These are phyloP conservation scores for Rhodomyrtus psidioides DNA, from an alignment of 441 rosid species.

Conservation along the genomic window DNA sequence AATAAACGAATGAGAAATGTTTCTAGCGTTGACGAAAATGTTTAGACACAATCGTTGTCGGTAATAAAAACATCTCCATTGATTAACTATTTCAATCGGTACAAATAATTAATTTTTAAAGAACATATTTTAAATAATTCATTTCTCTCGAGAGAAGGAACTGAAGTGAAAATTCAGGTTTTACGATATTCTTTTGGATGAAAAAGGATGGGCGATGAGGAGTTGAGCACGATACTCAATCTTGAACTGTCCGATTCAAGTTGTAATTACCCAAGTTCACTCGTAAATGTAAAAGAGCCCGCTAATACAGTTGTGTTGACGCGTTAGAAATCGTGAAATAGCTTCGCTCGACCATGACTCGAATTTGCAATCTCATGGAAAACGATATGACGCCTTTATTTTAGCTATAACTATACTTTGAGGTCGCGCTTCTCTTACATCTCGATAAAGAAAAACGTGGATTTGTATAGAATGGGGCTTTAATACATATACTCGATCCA, in stretches of 20 bases:
- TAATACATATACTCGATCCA: accelerated
- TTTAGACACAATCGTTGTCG: too few relatives aligned
- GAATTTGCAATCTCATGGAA: not conserved
- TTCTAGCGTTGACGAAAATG: too few relatives aligned
- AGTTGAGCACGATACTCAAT: not conserved
- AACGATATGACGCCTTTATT: not conserved
- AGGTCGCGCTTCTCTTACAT: not conserved
- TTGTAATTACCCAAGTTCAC: not conserved
- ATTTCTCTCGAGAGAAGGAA: too few relatives aligned
- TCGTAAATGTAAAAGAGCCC: not conserved
- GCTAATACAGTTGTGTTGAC: accelerated
- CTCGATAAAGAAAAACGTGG: not conserved
- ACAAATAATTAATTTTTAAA: too few relatives aligned
- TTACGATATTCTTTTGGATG: too few relatives aligned
- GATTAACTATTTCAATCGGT: too few relatives aligned
- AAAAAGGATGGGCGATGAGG: not conserved
- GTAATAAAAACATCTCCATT: too few relatives aligned
- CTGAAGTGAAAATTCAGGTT: not conserved
- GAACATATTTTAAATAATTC: too few relatives aligned
- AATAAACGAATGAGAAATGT: too few relatives aligned
- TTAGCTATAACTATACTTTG: not conserved
- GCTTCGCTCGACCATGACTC: not conserved
- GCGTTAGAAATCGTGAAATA: accelerated
- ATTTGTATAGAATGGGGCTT: not conserved
- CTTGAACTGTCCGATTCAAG: not conserved